Evolutionary conservation across 257 asterid genomes (phyloP).

Genomic region (Oldenlandia corymbosa): DNA sequence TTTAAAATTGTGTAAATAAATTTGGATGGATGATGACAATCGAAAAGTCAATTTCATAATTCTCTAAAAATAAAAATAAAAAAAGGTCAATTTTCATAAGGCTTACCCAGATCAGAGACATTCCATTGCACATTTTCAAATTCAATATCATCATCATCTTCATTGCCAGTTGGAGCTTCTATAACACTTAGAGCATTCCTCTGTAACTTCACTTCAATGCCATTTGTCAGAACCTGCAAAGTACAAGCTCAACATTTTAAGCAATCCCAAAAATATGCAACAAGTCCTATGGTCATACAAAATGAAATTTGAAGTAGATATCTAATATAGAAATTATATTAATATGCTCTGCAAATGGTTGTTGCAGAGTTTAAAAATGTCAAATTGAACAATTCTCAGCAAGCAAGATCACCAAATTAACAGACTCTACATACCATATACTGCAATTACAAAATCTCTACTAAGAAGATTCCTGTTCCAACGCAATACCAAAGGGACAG

Average conservation of each 20-base stretch:
- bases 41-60: no score
- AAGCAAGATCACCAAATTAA: not conserved
- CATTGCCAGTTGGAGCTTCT: constrained; percentile 90
- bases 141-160: constrained; percentile 72
- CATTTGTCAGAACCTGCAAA: constrained; percentile 81
- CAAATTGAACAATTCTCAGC: not conserved
- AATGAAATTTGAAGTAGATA: not conserved
- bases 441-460: not conserved
- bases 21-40: no score
- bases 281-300: not conserved
- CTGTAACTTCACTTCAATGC: constrained; percentile 91
- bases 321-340: not conserved
- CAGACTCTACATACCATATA: not conserved
- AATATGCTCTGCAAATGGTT: not conserved
- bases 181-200: constrained; percentile 85
- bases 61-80: no score
- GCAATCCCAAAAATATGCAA: not conserved
- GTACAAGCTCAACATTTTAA: not conserved
- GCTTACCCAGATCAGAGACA: constrained; percentile 51
- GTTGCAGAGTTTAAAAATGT: not conserved
- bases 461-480: no score
- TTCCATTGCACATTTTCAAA: constrained; percentile 71
- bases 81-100: not conserved
- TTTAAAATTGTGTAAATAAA: no score
- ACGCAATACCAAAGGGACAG: not conserved